These are phyloP conservation scores for Mrakia hoshinonis DNA, from an alignment of 768 basidiomycete genomes.

Conservation along the genomic window DNA sequence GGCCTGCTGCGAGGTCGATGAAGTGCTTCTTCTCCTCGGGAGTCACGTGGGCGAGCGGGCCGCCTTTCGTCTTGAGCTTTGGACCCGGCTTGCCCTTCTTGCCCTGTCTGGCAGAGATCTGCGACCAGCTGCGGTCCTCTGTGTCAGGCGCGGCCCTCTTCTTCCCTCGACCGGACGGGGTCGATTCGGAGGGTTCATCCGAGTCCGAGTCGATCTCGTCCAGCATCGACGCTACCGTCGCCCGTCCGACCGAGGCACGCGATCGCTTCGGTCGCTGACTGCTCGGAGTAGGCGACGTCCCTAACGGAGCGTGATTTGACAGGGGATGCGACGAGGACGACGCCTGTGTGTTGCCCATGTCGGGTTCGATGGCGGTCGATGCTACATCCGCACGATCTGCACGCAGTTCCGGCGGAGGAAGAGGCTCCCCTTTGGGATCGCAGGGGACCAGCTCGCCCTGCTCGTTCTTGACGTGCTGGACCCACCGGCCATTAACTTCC, in stretches of 20 bases:
- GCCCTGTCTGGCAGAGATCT: no score
- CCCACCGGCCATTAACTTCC: slow-evolving; percentile 2
- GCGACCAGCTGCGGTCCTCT: neutral
- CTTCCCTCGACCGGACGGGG: neutral
- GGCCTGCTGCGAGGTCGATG: neutral
- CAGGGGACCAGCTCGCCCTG: neutral
- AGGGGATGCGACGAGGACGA: neutral
- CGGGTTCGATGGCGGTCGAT: neutral
- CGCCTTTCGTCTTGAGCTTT: neutral
- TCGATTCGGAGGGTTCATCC: neutral
- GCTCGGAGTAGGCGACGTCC: neutral
- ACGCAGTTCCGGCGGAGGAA: neutral
- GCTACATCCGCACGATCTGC: no score
- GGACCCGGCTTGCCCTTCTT: neutral
- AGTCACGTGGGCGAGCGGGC: neutral
- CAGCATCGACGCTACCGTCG: slow-evolving; percentile 1
- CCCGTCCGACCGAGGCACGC: neutral
- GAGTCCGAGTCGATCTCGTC: slow-evolving; percentile 11
- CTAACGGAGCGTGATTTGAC: neutral
- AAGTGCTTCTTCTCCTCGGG: neutral
- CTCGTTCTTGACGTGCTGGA: neutral
- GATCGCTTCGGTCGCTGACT: neutral
- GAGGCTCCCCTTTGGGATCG: slow-evolving; percentile 6
- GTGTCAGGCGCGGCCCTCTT: neutral
- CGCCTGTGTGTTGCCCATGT: no score